Evolutionary conservation across 192 early-diverging fungal species (phyloP).

Genomic region (Entomortierella parvispora): DNA sequence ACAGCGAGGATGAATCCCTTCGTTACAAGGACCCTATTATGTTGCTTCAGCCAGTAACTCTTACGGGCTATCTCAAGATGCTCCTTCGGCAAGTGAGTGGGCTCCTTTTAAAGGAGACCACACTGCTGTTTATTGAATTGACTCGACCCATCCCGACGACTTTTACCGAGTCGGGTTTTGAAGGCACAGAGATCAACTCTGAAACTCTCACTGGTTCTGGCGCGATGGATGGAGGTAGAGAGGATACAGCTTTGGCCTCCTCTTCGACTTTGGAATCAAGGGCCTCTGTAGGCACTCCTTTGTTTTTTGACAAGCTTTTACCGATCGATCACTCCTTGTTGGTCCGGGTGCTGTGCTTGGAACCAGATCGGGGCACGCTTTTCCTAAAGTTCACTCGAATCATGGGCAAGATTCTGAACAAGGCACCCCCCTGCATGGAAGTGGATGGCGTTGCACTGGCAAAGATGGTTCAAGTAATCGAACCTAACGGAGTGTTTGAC

Average conservation of each 20-base stretch:
- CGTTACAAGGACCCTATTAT: conserved; percentile 22
- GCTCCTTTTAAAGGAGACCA: conserved; percentile 34
- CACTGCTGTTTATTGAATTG: conserved; percentile 35
- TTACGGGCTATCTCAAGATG: conserved; percentile 44
- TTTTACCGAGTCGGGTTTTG: conserved; percentile 29
- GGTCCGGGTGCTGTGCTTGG: conserved; percentile 37
- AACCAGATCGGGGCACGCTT: conserved; percentile 28
- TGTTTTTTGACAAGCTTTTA: conserved; percentile 32
- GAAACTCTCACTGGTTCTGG: too few relatives aligned
- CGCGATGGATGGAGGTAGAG: too few relatives aligned
- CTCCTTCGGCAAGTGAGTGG: conserved; percentile 33
- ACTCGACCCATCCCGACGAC: conserved; percentile 29
- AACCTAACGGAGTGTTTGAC: conserved; percentile 32
- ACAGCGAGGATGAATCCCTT: too few relatives aligned
- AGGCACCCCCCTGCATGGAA: conserved; percentile 35
- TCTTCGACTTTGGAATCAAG: not conserved
- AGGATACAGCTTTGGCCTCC: too few relatives aligned
- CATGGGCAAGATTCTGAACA: conserved; percentile 29
- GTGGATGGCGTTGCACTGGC: conserved; percentile 43
- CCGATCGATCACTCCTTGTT: conserved; percentile 33
- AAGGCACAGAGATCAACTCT: not conserved
- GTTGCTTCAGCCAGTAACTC: conserved; percentile 27
- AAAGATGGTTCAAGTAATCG: conserved; percentile 45
- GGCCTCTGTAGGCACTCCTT: not conserved
- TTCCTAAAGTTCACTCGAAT: conserved; percentile 34